These are phyloP conservation scores for Passiflora organensis DNA, from an alignment of 345 rosid species.

Conservation along the genomic window DNA sequence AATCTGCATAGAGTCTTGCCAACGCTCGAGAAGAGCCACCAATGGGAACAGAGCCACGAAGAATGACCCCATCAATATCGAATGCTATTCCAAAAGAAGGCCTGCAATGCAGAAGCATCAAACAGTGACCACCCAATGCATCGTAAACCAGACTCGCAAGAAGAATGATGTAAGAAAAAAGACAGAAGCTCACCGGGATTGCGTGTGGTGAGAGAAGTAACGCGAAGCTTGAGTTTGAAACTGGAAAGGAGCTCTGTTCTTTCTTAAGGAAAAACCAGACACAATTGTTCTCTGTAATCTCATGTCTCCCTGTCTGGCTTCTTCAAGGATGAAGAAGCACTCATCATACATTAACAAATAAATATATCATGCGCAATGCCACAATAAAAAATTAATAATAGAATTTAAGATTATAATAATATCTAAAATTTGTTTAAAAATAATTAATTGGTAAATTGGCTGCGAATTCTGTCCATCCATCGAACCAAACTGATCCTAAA, in stretches of 20 bases:
- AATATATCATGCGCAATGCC: no score
- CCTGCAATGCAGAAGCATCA: slow-evolving; percentile 11
- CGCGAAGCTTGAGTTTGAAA: slow-evolving; percentile 6
- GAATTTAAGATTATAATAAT: no score
- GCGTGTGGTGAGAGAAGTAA: slow-evolving; percentile 1
- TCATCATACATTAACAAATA: no score
- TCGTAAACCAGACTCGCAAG: no score
- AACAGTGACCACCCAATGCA: neutral
- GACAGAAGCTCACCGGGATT: neutral
- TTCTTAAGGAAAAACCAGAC: neutral
- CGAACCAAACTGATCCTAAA: no score
- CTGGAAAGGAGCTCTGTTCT: neutral
- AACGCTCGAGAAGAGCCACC: slow-evolving; percentile 45
- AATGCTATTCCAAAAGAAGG: slow-evolving; percentile 44
- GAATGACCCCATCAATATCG: slow-evolving; percentile 49
- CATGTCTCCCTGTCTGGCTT: neutral
- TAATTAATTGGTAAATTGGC: no score
- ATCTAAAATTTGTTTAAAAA: no score
- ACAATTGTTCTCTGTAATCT: slow-evolving; percentile 5
- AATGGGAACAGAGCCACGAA: slow-evolving; percentile 34
- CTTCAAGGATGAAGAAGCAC: neutral
- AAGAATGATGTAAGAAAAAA: no score
- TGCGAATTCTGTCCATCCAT: no score
- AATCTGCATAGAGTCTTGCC: slow-evolving; percentile 28
- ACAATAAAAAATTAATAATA: no score